A percentile compares a stretch with the other conserved stretches of the same genome.
These are phyloP conservation scores for Plasmodium sp. DNA, from an alignment of 169 alveolate genomes.

Conservation along the genomic window DNA sequence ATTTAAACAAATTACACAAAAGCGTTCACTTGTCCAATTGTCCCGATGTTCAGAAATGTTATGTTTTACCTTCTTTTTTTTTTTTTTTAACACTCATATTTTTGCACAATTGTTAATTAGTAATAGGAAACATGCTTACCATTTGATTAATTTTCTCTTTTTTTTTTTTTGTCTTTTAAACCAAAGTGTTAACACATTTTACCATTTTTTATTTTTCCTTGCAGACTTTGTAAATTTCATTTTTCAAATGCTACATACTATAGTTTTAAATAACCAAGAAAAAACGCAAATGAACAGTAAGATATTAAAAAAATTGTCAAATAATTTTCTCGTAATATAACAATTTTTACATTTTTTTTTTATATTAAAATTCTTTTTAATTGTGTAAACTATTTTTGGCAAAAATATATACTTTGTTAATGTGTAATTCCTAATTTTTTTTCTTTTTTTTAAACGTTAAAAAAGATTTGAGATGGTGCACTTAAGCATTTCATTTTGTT, in stretches of 20 bases:
- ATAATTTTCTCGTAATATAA: neutral
- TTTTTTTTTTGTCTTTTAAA: slow-evolving; percentile 13
- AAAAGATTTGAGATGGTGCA: slow-evolving; percentile 25
- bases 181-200: slow-evolving; percentile 1
- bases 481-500: slow-evolving; percentile 6
- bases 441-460: neutral
- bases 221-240: neutral
- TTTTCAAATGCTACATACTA: neutral
- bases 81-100: neutral
- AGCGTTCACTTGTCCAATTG: neutral
- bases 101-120: neutral
- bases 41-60: neutral
- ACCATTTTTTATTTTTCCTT: slow-evolving; percentile 14
- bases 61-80: neutral
- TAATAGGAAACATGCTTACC: neutral
- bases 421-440: neutral
- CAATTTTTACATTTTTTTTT: neutral
- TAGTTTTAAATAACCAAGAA: slow-evolving; percentile 7
- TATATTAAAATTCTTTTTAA: neutral
- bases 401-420: slow-evolving; percentile 10
- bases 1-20: slow-evolving; percentile 10
- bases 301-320: neutral
- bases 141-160: neutral
- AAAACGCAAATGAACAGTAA: neutral
- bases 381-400: slow-evolving; percentile 1